phyloP scores from a whole-genome alignment of 495 filamentous ascomycete genomes.

The Hyaloscypha hepaticicola region DNA sequence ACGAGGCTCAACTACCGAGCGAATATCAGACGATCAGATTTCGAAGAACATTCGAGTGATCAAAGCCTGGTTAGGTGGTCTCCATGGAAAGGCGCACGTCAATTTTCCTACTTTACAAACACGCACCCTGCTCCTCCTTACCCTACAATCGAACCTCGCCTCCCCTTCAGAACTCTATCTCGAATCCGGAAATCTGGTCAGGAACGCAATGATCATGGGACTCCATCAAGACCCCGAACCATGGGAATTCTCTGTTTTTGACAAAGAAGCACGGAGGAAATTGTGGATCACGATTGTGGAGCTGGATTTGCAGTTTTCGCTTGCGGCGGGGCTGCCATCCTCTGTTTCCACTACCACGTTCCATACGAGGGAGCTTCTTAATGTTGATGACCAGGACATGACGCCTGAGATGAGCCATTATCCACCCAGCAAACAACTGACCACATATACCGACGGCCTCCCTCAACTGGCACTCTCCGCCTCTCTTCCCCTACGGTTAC shows the following conservation, averaged over 20 bases:
- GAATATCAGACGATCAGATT: conserved; percentile 21
- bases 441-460: conserved; percentile 20
- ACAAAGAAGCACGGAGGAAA: conserved; percentile 40
- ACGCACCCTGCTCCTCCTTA: conserved; percentile 21
- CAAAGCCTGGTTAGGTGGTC: conserved; percentile 19
- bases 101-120: conserved; percentile 17
- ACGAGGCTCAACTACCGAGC: background rate
- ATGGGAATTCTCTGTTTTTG: conserved; percentile 32
- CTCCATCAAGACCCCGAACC: conserved; percentile 28
- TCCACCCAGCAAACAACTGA: conserved; percentile 8
- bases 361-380: conserved; percentile 10
- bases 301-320: conserved; percentile 42
- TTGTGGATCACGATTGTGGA: conserved; percentile 48
- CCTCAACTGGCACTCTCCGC: conserved; percentile 21
- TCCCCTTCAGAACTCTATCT: conserved; percentile 16
- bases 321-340: conserved; percentile 41
- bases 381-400: conserved; percentile 27
- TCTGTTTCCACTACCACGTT: conserved; percentile 46
- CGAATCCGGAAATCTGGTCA: conserved; percentile 19
- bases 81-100: conserved; percentile 16
- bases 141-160: background rate
- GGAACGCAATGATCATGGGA: conserved; percentile 27
- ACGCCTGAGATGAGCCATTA: conserved; percentile 23
- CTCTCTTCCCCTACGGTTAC: conserved; percentile 17
- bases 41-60: conserved; percentile 5